Evolutionary conservation across 163 green algal genomes (phyloP).

Genomic region (Coccomyxa subellipsoidea): DNA sequence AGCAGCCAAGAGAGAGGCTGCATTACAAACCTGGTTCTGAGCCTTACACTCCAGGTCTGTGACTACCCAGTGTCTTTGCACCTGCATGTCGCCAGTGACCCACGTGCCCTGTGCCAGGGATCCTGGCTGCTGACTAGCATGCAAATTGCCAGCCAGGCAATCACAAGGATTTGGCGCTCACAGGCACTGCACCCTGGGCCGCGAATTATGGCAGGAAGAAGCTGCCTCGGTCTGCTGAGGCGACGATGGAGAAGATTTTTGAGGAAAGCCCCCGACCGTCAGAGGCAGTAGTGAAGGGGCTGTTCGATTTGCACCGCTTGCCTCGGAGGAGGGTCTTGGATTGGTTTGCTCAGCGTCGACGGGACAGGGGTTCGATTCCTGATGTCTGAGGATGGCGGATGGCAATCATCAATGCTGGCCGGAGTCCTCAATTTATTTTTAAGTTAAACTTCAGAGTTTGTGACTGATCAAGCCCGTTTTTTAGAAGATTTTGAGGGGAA

Average conservation of each 20-base stretch:
- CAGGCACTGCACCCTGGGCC: not conserved
- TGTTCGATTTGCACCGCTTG: slow-evolving; percentile 37
- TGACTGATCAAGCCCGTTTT: no score
- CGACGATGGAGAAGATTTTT: slow-evolving; percentile 28
- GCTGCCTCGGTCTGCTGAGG: slow-evolving; percentile 19
- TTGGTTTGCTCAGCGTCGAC: not conserved
- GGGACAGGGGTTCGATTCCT: slow-evolving; percentile 45
- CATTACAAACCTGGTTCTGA: not conserved
- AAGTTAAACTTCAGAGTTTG: no score
- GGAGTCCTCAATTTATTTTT: no score
- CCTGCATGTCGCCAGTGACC: no score
- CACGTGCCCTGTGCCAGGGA: no score
- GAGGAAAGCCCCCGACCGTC: not conserved
- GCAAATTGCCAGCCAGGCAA: no score
- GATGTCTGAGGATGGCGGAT: no score
- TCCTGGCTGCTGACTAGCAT: no score
- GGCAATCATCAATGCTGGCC: no score
- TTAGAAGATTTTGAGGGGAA: no score
- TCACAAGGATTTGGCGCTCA: not conserved
- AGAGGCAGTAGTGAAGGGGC: slow-evolving; percentile 18
- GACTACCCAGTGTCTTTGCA: not conserved
- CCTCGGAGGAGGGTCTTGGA: not conserved
- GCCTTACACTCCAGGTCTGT: not conserved
- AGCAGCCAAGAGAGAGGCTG: not conserved
- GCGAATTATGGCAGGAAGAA: slow-evolving; percentile 12